Conservation (phyloP, 805 yeast genomes). For the Saccharomycopsis schoenii region DNA sequence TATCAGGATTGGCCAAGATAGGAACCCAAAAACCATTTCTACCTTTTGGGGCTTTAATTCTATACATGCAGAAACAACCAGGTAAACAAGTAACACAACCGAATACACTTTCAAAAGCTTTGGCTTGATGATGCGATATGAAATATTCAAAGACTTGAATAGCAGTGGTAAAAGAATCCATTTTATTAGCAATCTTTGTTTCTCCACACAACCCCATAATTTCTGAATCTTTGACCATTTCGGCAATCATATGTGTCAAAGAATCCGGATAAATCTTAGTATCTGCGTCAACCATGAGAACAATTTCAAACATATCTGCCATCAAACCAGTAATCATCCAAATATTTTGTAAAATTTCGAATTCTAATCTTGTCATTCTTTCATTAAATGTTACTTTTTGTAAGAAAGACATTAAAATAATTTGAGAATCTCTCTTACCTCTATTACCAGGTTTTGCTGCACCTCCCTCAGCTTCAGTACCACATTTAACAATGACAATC, state of each 20-base stretch:
- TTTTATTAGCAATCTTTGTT: constrained; percentile 79
- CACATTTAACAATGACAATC: constrained; percentile 73
- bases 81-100: constrained; percentile 94
- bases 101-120: constrained; percentile 90
- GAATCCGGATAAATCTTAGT: constrained; percentile 83
- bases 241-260: constrained; percentile 81
- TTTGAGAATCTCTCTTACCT: constrained; percentile 93
- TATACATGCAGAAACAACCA: constrained; percentile 88
- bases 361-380: constrained; percentile 87
- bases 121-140: constrained; percentile 88
- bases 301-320: constrained; percentile 72
- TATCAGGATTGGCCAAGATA: constrained; percentile 83
- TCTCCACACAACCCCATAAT: constrained; percentile 95
- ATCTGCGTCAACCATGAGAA: constrained; percentile 92
- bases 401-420: constrained; percentile 80
- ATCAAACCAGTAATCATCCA: constrained; percentile 81
- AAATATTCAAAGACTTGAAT: constrained; percentile 92
- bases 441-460: constrained; percentile 82
- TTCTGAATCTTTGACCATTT: constrained; percentile 76
- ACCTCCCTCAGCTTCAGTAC: constrained; percentile 69
- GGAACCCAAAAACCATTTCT: constrained; percentile 83
- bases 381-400: constrained; percentile 85
- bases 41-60: constrained; percentile 85
- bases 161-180: constrained; percentile 79
- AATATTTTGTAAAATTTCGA: constrained; percentile 60